These are phyloP conservation scores for Colletotrichum sidae DNA, from an alignment of 2,329 filamentous ascomycete species.

Conservation along the genomic window DNA sequence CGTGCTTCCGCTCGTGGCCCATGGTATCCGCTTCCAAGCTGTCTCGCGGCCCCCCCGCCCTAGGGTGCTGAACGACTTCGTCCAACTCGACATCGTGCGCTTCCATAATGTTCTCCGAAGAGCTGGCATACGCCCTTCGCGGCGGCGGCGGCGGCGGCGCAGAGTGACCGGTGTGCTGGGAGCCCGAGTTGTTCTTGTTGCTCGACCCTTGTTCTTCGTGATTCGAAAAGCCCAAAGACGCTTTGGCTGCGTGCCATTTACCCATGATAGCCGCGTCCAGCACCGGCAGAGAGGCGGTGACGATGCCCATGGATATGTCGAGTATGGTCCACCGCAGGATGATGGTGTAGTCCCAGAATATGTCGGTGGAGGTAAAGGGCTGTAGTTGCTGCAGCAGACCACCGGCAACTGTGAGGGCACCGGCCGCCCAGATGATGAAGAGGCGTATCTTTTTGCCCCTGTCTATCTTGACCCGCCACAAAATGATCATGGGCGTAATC, in stretches of 20 bases:
- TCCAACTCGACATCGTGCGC: constrained; percentile 26
- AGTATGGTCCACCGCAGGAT: constrained; percentile 43
- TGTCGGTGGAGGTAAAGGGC: constrained; percentile 20
- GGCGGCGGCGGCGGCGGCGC: not conserved
- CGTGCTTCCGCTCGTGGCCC: constrained; percentile 12
- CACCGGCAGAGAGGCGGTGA: constrained; percentile 45
- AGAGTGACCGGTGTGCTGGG: constrained; percentile 10
- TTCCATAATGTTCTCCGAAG: constrained; percentile 21
- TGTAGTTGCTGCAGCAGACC: constrained; percentile 42
- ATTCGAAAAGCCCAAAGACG: constrained; percentile 13
- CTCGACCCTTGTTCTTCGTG: constrained; percentile 1
- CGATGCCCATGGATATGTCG: constrained; percentile 44
- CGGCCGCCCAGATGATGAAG: constrained; percentile 45
- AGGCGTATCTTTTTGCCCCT: constrained; percentile 42
- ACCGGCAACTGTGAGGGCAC: constrained; percentile 43
- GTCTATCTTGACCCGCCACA: constrained; percentile 46
- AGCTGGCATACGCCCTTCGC: constrained; percentile 13
- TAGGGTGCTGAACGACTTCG: constrained; percentile 4
- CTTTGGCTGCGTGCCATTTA: constrained; percentile 29
- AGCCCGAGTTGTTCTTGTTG: constrained; percentile 2
- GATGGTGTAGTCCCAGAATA: constrained; percentile 39
- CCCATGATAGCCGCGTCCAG: constrained; percentile 41
- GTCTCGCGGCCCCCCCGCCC: not conserved
- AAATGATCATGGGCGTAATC: constrained; percentile 44
- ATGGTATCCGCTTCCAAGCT: constrained; percentile 10